Percentiles rank a stretch among this genome's conserved stretches.
phyloP scores from a whole-genome alignment of 148 eudicot genomes.

The Rhododendron simsii region DNA sequence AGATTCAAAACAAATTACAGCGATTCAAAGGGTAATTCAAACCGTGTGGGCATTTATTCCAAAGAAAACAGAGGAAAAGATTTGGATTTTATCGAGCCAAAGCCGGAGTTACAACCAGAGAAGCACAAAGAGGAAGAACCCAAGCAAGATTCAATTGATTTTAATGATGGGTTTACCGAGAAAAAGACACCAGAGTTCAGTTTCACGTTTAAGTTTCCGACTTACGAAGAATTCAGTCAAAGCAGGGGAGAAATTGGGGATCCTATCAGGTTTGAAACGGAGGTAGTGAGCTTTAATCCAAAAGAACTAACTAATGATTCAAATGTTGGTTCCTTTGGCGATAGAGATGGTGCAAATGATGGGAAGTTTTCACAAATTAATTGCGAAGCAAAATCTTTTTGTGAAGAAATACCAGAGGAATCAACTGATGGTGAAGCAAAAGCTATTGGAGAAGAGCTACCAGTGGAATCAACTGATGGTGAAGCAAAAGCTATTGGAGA shows the following conservation, averaged over 20 bases:
- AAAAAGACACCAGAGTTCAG: constrained; percentile 30
- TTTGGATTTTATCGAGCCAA: neutral
- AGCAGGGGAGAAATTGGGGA: constrained; percentile 17
- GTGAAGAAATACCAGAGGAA: constrained; percentile 12
- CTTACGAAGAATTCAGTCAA: constrained; percentile 55
- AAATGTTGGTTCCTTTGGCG: constrained; percentile 14
- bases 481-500: neutral
- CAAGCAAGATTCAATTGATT: constrained; percentile 1
- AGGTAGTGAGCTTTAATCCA: neutral
- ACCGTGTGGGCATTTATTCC: neutral
- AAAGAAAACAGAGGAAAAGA: neutral
- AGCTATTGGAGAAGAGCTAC: neutral
- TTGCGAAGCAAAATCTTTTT: constrained; percentile 3
- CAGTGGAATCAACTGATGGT: neutral
- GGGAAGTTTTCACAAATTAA: neutral
- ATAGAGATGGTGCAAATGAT: neutral
- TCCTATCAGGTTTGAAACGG: constrained; percentile 15
- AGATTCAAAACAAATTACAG: constrained; percentile 17
- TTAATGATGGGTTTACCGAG: constrained; percentile 13
- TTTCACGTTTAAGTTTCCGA: constrained; percentile 65
- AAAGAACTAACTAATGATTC: constrained; percentile 11
- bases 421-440: neutral
- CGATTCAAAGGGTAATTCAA: neutral
- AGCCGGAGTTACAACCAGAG: neutral
- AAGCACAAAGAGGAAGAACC: constrained; percentile 8